Base-by-base conservation (phyloP, 495 filamentous ascomycete genomes). In the Podospora pseudocomata region DNA sequence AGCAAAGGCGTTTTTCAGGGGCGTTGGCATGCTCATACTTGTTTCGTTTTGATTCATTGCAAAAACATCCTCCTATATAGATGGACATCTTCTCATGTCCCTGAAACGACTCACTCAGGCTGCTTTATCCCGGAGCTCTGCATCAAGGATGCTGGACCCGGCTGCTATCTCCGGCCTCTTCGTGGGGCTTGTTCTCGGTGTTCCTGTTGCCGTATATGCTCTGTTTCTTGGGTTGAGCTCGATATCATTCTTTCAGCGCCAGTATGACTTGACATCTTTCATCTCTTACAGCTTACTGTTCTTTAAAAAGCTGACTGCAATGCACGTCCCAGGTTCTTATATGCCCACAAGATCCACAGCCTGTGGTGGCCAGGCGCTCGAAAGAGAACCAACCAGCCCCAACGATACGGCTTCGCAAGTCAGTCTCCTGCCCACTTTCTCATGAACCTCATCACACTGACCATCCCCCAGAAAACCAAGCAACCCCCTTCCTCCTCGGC, bases 331-430 rank as follows among this genome's bases (percentile, higher is more conserved):
- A 94, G 92, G 69, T 88, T 87, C 23, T 76, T 97, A 18, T 97
- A 96, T 77, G 88, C 87, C 16, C 88, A 96, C 75, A 88, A 88
- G 56, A 65, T 94, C 66, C 86, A 92, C 69, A 88, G 89, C 0
- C 76, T 84, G 15, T 85, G 85, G 71, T 92, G 88, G 28, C 61
- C 61, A 49, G 61, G 61, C 13, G 39, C 39, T 49, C 39, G 39
- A 86, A 80, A 89, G 63, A 84, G 95, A 74, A 64, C 91, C 49
- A 88, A 92, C 68, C 79, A 86, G 32, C 89, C 91, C 0, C 90
- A 95, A 71, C 80, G 86, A 53, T 96, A 92, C 81, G 93, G 93
- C 0, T 97, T 95, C 74, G 82, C 91, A 58, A 92, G 91, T 94
- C 76, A 69, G 88, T 76, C 27, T n/a, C 1, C n/a, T 9, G 6